A percentile compares a stretch with the other conserved stretches of the same genome.
Evolutionary conservation across 148 eudicot species (phyloP).

Genomic region (Arctostaphylos glauca): DNA sequence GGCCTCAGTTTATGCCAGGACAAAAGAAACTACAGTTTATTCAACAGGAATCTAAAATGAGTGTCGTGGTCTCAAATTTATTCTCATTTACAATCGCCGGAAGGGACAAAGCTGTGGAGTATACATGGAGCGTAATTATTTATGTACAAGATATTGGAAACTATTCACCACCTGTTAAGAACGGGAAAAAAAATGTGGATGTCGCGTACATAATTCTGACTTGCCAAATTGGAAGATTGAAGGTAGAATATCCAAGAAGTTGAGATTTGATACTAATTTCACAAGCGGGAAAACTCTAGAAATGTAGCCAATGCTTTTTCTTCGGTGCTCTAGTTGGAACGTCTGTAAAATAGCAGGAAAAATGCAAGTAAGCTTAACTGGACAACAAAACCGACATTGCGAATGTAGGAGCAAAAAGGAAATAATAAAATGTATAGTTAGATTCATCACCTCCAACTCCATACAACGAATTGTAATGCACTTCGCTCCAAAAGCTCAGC

Average conservation of each 20-base stretch:
- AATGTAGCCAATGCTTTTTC: conserved; percentile 66
- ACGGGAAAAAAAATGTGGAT: not conserved
- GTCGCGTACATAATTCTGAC: not conserved
- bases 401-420: not conserved
- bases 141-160: not conserved
- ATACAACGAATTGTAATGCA: conserved; percentile 73
- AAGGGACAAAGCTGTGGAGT: not conserved
- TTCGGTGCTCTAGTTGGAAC: conserved; percentile 54
- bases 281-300: conserved; percentile 23
- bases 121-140: not conserved
- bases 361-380: not conserved
- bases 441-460: conserved; percentile 52
- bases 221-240: not conserved
- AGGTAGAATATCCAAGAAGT: not conserved
- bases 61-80: not conserved
- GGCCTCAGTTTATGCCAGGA: not conserved
- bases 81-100: not conserved
- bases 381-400: not conserved
- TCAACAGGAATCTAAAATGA: not conserved
- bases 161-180: not conserved
- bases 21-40: not conserved
- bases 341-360: conserved; percentile 30
- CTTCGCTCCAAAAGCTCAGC: conserved; percentile 92
- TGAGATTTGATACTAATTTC: not conserved
- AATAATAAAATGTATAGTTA: not conserved